These are phyloP conservation scores for Auricularia sp. DNA, from an alignment of 768 basidiomycete genomes.

Conservation along the genomic window DNA sequence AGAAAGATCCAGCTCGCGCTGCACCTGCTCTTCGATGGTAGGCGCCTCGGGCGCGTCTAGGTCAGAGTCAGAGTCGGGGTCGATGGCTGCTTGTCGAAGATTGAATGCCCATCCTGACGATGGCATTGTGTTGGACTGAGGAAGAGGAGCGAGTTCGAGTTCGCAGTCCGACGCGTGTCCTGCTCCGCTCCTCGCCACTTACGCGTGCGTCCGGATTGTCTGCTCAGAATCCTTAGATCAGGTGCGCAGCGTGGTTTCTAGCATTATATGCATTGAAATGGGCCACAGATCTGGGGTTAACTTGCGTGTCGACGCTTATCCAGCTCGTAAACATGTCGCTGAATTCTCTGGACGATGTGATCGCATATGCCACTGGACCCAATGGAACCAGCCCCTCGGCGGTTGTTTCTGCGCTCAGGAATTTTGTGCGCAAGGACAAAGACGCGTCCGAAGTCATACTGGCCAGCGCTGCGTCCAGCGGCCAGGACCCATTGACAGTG, in stretches of 20 bases:
- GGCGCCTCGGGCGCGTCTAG: constrained; percentile 1
- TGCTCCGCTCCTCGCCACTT: background rate
- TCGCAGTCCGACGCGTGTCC: background rate
- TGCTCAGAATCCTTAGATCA: background rate
- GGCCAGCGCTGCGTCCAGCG: constrained; percentile 40
- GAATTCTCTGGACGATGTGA: constrained; percentile 4
- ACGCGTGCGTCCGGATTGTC: background rate
- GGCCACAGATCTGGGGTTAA: too few species aligned
- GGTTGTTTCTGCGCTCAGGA: constrained; percentile 9
- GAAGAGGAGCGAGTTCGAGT: background rate
- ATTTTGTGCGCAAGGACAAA: constrained; percentile 20
- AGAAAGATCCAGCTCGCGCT: constrained; percentile 51
- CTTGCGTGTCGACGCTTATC: too few species aligned
- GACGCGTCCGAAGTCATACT: constrained; percentile 51
- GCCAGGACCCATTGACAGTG: constrained; percentile 56
- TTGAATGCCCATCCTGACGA: background rate
- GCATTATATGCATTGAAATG: background rate
- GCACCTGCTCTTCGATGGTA: constrained; percentile 18
- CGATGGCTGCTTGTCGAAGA: background rate
- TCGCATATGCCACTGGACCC: constrained; percentile 1
- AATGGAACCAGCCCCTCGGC: background rate
- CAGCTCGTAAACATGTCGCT: background rate
- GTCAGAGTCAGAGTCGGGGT: constrained; percentile 12
- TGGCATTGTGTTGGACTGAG: background rate
- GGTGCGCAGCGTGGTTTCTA: background rate